Evolutionary conservation across 2,329 filamentous ascomycete species (phyloP).

Genomic region (Scedosporium minutisporum): DNA sequence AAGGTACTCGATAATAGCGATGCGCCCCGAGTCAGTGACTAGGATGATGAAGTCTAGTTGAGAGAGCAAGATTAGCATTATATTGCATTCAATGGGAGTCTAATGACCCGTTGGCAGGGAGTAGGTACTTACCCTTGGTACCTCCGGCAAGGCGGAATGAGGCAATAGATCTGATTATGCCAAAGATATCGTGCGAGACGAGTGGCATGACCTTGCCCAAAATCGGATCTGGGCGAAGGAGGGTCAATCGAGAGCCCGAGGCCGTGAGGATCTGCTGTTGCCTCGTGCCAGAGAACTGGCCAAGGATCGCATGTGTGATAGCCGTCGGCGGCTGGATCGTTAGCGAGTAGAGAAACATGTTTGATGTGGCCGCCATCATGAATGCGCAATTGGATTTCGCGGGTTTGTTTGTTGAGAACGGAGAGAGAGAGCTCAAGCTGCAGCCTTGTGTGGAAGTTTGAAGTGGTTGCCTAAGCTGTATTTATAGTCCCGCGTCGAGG

Average conservation of each 20-base stretch:
- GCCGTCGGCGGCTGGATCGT: constrained; percentile 89
- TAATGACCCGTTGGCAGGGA: constrained; percentile 14
- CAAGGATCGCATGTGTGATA: constrained; percentile 81
- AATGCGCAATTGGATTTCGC: too few species aligned
- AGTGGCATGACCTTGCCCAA: constrained; percentile 80
- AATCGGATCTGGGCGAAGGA: constrained; percentile 76
- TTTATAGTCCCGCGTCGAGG: too few species aligned
- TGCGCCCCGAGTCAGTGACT: constrained; percentile 88
- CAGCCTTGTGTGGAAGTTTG: too few species aligned
- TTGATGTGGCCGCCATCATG: constrained; percentile 88
- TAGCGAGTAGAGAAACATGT: constrained; percentile 97
- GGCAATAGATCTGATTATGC: constrained; percentile 82
- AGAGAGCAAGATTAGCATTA: constrained; percentile 16
- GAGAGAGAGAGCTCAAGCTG: too few species aligned
- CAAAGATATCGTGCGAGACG: constrained; percentile 89
- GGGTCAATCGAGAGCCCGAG: constrained; percentile 78
- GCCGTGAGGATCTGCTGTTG: constrained; percentile 96
- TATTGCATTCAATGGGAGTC: constrained; percentile 55
- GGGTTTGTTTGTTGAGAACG: too few species aligned
- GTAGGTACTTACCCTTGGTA: constrained; percentile 72
- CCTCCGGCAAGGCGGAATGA: constrained; percentile 88
- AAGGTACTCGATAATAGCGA: constrained; percentile 87
- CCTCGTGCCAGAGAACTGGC: constrained; percentile 91
- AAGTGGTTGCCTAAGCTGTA: too few species aligned
- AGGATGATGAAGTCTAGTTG: constrained; percentile 84